phyloP scores from a whole-genome alignment of 2,329 filamentous ascomycete species.

The Colletotrichum sidae region DNA sequence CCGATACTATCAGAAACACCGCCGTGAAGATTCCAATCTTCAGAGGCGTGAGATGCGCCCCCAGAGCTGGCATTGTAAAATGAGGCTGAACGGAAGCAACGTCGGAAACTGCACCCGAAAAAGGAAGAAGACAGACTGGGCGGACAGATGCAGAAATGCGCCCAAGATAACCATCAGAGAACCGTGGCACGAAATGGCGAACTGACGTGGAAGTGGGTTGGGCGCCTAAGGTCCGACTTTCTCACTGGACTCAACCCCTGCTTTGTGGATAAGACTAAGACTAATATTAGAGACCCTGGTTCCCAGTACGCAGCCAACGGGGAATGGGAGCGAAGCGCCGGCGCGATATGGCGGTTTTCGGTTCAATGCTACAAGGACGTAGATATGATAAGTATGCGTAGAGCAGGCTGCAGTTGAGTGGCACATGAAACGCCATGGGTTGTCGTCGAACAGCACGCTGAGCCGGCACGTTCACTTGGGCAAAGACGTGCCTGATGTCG shows the following conservation, averaged over 20 bases:
- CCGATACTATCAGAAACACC: not conserved
- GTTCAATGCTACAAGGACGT: not conserved
- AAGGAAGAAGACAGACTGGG: not conserved
- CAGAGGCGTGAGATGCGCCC: not conserved
- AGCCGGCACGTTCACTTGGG: too few relatives aligned
- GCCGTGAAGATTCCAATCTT: constrained; percentile 3
- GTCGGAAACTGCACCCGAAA: not conserved
- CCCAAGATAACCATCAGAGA: constrained; percentile 5
- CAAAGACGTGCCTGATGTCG: too few relatives aligned
- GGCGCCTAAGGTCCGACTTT: not conserved
- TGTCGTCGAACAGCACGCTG: too few relatives aligned
- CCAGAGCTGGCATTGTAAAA: not conserved
- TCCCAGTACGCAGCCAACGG: not conserved
- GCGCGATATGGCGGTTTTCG: too few relatives aligned
- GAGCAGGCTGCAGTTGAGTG: too few relatives aligned
- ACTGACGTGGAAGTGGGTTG: constrained; percentile 13
- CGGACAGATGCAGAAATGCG: not conserved
- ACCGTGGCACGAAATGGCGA: not conserved
- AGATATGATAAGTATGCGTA: not conserved
- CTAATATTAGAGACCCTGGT: not conserved
- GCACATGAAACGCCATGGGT: too few relatives aligned
- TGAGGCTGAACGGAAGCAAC: not conserved
- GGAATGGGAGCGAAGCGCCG: not conserved
- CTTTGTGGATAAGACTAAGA: not conserved
- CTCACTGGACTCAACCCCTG: constrained; percentile 1